Evolutionary conservation across 106 monocot species (phyloP).

Genomic region (Alisma plantagoaquatica): DNA sequence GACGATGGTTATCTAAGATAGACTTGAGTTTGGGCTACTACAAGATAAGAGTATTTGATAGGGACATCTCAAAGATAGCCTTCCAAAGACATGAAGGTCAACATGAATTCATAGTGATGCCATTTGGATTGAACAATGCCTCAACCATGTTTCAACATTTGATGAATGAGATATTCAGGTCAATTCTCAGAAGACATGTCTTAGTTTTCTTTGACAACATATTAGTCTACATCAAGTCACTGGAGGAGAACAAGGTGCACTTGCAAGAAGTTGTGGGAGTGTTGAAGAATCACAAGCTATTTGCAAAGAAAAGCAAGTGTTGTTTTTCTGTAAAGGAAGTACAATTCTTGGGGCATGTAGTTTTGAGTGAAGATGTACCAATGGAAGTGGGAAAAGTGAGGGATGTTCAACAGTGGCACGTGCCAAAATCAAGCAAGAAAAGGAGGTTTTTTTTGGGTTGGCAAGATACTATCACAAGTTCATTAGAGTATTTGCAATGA

Average conservation of each 20-base stretch:
- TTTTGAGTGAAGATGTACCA: neutral
- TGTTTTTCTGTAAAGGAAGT: neutral
- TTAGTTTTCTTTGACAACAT: slow-evolving; percentile 15
- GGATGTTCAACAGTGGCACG: neutral
- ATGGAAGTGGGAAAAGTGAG: slow-evolving; percentile 2
- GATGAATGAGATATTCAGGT: slow-evolving; percentile 2
- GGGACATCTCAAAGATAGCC: neutral
- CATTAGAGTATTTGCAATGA: slow-evolving; percentile 4
- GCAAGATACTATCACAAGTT: slow-evolving; percentile 12
- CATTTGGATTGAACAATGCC: slow-evolving; percentile 7
- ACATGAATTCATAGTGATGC: slow-evolving; percentile 5
- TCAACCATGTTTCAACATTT: slow-evolving; percentile 3
- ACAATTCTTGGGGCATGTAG: slow-evolving; percentile 7
- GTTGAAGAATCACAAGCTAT: neutral
- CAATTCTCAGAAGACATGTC: neutral
- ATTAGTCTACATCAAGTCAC: neutral
- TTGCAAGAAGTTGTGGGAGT: neutral
- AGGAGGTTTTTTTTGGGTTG: slow-evolving; percentile 9
- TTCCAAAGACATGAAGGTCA: neutral
- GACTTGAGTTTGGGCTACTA: neutral
- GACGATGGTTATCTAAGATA: neutral
- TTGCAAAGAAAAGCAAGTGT: neutral
- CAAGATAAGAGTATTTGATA: neutral
- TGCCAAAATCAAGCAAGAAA: neutral
- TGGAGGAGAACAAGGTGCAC: neutral